A percentile compares a stretch with the other conserved stretches of the same genome.
Evolutionary conservation across 1,139 yeast species (phyloP).

Genomic region (Geotrichum cucujoidarum): DNA sequence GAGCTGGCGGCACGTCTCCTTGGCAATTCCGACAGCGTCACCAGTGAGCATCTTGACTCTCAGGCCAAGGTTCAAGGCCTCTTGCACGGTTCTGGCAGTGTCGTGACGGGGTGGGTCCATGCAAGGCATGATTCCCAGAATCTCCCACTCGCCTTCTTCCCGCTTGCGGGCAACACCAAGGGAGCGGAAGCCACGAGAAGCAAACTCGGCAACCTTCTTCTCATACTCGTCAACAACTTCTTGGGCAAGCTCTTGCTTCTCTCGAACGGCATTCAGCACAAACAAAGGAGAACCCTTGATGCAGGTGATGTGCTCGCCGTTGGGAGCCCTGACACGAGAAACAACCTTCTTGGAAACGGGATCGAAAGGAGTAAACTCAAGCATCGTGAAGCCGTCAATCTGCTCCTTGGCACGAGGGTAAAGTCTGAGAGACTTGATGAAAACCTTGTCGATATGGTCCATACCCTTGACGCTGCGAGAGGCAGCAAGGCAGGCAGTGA

Average conservation of each 20-base stretch:
- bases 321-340: conserved; percentile 63
- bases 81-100: conserved; percentile 63
- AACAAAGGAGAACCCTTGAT: conserved; percentile 71
- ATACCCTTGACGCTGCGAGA: conserved; percentile 98
- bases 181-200: conserved; percentile 70
- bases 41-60: conserved; percentile 70
- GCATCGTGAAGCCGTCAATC: conserved; percentile 59
- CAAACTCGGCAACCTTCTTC: conserved; percentile 67
- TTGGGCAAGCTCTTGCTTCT: conserved; percentile 63
- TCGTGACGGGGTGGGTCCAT: conserved; percentile 74
- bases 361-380: conserved; percentile 67
- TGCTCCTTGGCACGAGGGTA: conserved; percentile 57
- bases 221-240: conserved; percentile 60
- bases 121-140: conserved; percentile 69
- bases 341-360: conserved; percentile 70
- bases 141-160: conserved; percentile 70
- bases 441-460: conserved; percentile 84
- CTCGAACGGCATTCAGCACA: conserved; percentile 65
- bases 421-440: conserved; percentile 72
- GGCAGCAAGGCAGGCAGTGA: conserved; percentile 97
- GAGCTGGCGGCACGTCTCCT: conserved; percentile 66
- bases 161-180: conserved; percentile 71
- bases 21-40: conserved; percentile 72
- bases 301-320: conserved; percentile 62
- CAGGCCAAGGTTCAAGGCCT: conserved; percentile 61